Evolutionary conservation across 331 rosid species (phyloP).

Genomic region (Prunus yedoensis): DNA sequence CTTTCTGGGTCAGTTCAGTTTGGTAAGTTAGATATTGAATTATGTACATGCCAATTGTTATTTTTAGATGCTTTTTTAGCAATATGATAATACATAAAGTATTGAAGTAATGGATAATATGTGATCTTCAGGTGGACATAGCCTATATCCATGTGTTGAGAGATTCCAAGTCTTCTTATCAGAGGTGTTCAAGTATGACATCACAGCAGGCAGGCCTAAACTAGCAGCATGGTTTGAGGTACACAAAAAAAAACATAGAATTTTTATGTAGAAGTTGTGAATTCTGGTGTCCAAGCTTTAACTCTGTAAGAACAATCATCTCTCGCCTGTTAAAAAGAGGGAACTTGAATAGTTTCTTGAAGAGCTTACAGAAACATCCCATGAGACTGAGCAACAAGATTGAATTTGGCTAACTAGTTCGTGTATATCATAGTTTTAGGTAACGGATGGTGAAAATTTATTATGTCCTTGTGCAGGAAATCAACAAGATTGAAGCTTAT

Average conservation of each 20-base stretch:
- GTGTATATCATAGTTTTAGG: neutral
- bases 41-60: neutral
- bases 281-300: neutral
- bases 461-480: constrained; percentile 16
- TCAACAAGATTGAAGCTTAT: constrained; percentile 28
- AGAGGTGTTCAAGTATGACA: constrained; percentile 46
- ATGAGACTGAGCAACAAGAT: neutral
- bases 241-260: neutral
- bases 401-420: neutral
- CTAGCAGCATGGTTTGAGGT: constrained; percentile 72
- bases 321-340: neutral
- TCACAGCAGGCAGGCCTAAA: constrained; percentile 71
- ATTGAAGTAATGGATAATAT: neutral
- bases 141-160: constrained; percentile 66
- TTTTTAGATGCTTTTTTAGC: neutral
- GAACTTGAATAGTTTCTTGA: neutral
- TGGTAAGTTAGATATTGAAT: constrained; percentile 43
- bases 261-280: neutral
- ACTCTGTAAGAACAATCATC: too few species aligned
- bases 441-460: neutral
- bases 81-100: neutral
- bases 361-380: neutral
- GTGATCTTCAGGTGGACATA: constrained; percentile 61
- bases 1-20: constrained; percentile 69
- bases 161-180: constrained; percentile 49